Conservation (phyloP, 805 yeast genomes). For the Lipomyces yamadae region DNA sequence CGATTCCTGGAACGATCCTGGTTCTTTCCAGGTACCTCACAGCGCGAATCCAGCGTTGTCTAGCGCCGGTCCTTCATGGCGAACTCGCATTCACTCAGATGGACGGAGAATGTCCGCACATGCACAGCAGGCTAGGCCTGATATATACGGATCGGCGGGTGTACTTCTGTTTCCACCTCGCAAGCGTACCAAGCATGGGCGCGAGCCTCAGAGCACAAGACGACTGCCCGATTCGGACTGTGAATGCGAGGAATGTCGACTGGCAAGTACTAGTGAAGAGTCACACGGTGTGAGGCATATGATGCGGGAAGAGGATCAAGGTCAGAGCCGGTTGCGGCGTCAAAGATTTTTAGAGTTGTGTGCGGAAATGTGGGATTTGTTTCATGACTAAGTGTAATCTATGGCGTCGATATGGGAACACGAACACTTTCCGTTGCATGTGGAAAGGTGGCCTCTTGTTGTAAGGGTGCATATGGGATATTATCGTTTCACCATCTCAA, state of each 20-base stretch:
- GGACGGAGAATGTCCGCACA: neutral
- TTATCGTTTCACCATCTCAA: too few relatives aligned
- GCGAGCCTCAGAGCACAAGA: neutral
- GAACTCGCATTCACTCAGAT: neutral
- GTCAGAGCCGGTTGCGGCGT: neutral
- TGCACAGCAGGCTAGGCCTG: neutral
- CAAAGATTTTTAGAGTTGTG: slow-evolving; percentile 43
- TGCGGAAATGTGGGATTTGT: slow-evolving; percentile 44
- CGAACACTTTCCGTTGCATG: neutral
- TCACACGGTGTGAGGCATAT: neutral
- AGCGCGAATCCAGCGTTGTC: slow-evolving; percentile 2
- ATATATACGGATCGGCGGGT: neutral
- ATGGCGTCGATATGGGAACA: neutral
- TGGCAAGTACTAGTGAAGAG: neutral
- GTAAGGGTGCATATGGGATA: too few relatives aligned
- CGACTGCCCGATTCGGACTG: neutral
- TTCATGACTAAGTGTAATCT: slow-evolving; percentile 27
- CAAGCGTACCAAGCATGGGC: neutral
- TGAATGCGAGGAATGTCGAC: slow-evolving; percentile 1
- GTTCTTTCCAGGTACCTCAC: neutral
- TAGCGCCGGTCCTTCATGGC: neutral
- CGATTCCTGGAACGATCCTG: neutral
- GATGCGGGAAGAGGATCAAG: neutral
- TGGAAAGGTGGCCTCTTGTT: neutral
- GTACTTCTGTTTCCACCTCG: neutral